Percentiles rank a stretch among this genome's conserved stretches.
Conservation (phyloP, 2,329 filamentous ascomycete species). For the Claviceps humidiphila region DNA sequence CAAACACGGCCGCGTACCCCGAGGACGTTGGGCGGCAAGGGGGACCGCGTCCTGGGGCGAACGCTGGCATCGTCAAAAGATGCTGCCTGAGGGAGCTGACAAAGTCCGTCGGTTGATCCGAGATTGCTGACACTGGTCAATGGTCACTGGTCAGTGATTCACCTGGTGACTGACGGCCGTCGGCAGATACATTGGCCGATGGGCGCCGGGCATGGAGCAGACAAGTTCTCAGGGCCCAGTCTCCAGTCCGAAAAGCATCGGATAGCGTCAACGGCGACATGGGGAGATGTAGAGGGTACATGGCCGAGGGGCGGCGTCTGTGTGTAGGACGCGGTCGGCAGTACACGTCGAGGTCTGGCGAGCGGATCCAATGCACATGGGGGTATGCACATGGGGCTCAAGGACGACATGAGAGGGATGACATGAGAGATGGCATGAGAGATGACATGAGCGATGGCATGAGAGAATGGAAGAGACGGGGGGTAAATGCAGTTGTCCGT, state of each 20-base stretch:
- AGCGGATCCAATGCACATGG: neutral
- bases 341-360: neutral
- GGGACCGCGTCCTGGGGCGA: neutral
- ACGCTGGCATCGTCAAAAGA: neutral
- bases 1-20: neutral
- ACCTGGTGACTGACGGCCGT: too few species aligned
- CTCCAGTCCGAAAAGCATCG: conserved; percentile 2
- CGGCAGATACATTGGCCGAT: neutral
- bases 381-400: neutral
- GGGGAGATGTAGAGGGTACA: neutral
- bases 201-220: neutral
- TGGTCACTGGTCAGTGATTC: too few species aligned
- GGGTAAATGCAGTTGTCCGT: neutral
- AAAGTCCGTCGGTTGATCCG: neutral
- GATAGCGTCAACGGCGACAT: neutral
- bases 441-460: neutral
- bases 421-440: too few species aligned
- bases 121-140: neutral
- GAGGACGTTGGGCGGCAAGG: neutral
- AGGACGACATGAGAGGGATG: neutral
- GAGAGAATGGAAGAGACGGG: neutral
- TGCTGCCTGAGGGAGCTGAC: neutral
- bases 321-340: neutral
- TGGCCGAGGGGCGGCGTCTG: neutral
- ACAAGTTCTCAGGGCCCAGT: neutral